Evolutionary conservation across 352 stramenopile genomes (phyloP).

Genomic region (Pythium monospermum): DNA sequence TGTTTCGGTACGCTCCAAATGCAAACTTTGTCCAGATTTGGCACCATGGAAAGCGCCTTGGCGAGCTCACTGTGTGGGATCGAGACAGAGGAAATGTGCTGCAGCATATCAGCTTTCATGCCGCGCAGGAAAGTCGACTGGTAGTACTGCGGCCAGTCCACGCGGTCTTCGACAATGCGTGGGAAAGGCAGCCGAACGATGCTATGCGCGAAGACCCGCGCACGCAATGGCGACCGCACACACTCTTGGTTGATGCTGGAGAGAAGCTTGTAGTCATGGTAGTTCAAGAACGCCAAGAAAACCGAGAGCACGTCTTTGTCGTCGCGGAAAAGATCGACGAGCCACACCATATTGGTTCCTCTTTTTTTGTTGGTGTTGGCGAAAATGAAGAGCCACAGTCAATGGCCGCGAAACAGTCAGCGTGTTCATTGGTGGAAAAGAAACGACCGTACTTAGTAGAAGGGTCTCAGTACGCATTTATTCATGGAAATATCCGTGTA

Average conservation of each 20-base stretch:
- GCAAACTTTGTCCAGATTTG: constrained; percentile 20
- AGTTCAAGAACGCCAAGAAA: constrained; percentile 19
- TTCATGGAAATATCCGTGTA: not conserved
- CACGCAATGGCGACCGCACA: constrained; percentile 14
- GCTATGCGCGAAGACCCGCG: constrained; percentile 17
- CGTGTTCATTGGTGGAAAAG: not conserved
- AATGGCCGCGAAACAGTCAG: no score
- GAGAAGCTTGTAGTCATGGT: constrained; percentile 19
- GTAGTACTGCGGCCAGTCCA: constrained; percentile 21
- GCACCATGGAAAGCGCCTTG: constrained; percentile 12
- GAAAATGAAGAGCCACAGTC: not conserved
- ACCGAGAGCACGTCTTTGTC: constrained; percentile 25
- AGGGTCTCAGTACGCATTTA: not conserved
- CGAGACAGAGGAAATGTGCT: constrained; percentile 19
- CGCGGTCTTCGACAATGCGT: constrained; percentile 13
- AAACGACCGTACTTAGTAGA: not conserved
- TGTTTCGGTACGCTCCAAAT: constrained; percentile 22
- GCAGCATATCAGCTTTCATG: constrained; percentile 14
- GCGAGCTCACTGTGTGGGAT: constrained; percentile 21
- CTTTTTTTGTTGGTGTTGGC: not conserved
- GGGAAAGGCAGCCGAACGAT: constrained; percentile 19
- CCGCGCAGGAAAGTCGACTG: constrained; percentile 15
- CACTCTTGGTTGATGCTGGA: constrained; percentile 18
- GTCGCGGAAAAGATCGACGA: constrained; percentile 20
- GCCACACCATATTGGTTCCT: constrained; percentile 8